Evolutionary conservation across 2,329 filamentous ascomycete genomes (phyloP).

Genomic region (Diplodia scrobiculata): DNA sequence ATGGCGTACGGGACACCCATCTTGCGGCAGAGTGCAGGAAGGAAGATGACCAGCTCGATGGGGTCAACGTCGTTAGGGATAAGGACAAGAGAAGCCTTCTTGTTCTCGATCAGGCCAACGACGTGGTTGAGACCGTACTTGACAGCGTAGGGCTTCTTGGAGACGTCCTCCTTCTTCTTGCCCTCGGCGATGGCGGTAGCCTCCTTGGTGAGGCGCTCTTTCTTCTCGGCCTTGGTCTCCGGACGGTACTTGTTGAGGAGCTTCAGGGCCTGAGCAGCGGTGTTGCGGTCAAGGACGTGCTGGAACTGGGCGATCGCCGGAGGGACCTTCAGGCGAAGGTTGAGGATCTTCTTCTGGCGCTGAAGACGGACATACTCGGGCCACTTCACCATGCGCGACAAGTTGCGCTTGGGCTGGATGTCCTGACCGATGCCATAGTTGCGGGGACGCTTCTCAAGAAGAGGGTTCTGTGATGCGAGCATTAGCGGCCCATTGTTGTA

Average conservation of each 20-base stretch:
- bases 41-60: slow-evolving; percentile 99
- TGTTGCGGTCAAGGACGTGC: slow-evolving; percentile 69
- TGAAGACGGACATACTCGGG: slow-evolving; percentile 96
- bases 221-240: slow-evolving; percentile 99
- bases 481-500: background rate
- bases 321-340: slow-evolving; percentile 97
- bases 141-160: slow-evolving; percentile 99
- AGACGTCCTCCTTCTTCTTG: slow-evolving; percentile 99
- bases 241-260: slow-evolving; percentile 99
- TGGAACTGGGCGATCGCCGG: slow-evolving; percentile 97
- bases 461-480: slow-evolving; percentile 75
- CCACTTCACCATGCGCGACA: slow-evolving; percentile 87
- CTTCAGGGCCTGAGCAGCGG: slow-evolving; percentile 96
- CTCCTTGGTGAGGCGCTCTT: slow-evolving; percentile 98
- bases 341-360: slow-evolving; percentile 91
- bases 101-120: slow-evolving; percentile 66
- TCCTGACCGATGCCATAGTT: slow-evolving; percentile 99
- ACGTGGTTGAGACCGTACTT: slow-evolving; percentile 99
- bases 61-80: slow-evolving; percentile 99
- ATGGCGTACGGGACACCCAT: slow-evolving; percentile 99
- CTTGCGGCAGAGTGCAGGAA: slow-evolving; percentile 98
- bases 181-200: slow-evolving; percentile 96
- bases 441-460: slow-evolving; percentile 94
- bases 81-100: slow-evolving; percentile 97
- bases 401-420: slow-evolving; percentile 94